Conservation (phyloP, 768 basidiomycete genomes). For the Boletus coccyginus region DNA sequence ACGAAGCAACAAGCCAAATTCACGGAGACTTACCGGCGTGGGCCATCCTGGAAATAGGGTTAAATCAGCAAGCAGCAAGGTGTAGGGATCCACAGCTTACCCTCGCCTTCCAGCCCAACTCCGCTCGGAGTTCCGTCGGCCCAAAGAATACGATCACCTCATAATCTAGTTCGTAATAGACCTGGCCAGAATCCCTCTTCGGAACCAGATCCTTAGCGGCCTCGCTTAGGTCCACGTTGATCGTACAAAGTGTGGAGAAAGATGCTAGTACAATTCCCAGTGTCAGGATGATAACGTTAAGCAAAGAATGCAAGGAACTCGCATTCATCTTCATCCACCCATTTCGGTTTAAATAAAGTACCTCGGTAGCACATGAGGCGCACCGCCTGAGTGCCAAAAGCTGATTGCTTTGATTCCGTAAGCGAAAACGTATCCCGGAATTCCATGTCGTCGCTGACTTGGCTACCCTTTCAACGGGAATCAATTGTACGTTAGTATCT, state of each 20-base stretch:
- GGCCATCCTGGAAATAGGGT: not conserved
- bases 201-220: not conserved
- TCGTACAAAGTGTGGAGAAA: constrained; percentile 6
- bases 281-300: not conserved
- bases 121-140: constrained; percentile 6
- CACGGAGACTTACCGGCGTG: not conserved
- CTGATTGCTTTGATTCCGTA: not conserved
- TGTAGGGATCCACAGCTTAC: not conserved
- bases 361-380: constrained; percentile 7
- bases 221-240: constrained; percentile 1
- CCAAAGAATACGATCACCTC: constrained; percentile 9
- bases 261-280: not conserved
- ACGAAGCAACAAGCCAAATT: not conserved
- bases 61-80: not conserved
- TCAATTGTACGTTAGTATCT: not conserved
- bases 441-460: constrained; percentile 6
- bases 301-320: not conserved
- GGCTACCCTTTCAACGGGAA: not conserved
- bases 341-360: constrained; percentile 1
- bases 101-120: constrained; percentile 6
- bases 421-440: constrained; percentile 10
- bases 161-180: constrained; percentile 13
- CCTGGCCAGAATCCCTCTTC: not conserved
- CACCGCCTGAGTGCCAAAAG: constrained; percentile 3
- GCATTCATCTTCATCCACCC: constrained; percentile 9